A percentile compares a stretch with the other conserved stretches of the same genome.
These are phyloP conservation scores for Fusarium sp. DNA, from an alignment of 2,329 filamentous ascomycete genomes.

Conservation along the genomic window DNA sequence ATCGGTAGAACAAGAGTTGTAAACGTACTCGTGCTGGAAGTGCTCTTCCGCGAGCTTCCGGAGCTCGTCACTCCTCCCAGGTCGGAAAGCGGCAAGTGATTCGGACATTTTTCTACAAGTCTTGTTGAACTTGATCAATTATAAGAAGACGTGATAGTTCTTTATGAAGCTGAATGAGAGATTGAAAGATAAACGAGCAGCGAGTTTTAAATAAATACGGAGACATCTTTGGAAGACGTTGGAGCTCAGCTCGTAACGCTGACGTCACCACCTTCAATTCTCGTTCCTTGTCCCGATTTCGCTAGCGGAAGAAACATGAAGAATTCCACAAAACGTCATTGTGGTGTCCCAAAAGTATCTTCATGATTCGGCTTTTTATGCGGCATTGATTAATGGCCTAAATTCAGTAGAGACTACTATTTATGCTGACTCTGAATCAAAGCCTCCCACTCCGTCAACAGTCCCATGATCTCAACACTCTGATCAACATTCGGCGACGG, in stretches of 20 bases:
- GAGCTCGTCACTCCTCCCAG: neutral
- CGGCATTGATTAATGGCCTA: neutral
- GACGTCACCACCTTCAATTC: neutral
- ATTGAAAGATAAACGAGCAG: neutral
- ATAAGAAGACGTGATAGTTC: neutral
- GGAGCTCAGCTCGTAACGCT: neutral
- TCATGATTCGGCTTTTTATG: neutral
- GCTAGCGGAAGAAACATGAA: neutral
- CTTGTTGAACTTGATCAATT: rapidly evolving
- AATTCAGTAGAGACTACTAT: neutral
- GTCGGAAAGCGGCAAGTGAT: neutral
- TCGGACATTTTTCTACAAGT: neutral
- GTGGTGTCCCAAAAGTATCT: neutral
- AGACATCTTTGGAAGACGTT: neutral
- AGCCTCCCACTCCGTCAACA: constrained; percentile 10
- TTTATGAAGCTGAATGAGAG: neutral
- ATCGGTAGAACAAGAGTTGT: neutral
- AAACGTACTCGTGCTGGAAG: constrained; percentile 1
- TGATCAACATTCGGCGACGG: constrained; percentile 9
- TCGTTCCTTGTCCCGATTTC: neutral
- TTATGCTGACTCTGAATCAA: neutral
- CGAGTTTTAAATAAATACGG: neutral
- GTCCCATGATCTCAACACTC: constrained; percentile 12
- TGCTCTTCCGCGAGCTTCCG: neutral
- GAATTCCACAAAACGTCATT: neutral